Evolutionary conservation across 768 basidiomycete genomes (phyloP).

Genomic region (Myochromella boudieri): DNA sequence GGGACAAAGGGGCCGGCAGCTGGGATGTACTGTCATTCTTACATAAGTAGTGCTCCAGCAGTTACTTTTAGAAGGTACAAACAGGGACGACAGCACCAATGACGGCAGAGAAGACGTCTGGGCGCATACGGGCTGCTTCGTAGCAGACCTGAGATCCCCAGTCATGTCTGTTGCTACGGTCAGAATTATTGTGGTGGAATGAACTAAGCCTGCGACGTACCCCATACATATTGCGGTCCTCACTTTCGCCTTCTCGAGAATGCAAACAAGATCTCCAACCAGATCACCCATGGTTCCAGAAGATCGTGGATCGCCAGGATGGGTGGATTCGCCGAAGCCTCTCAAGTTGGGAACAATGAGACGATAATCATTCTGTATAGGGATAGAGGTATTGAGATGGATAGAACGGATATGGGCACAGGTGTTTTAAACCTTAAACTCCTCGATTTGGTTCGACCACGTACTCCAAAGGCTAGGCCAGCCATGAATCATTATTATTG

Average conservation of each 20-base stretch:
- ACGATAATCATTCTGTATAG: conserved; percentile 56
- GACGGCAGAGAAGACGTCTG: conserved; percentile 61
- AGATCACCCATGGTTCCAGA: conserved; percentile 63
- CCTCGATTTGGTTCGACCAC: conserved; percentile 71
- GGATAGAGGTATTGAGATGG: background rate
- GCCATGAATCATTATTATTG: conserved; percentile 72
- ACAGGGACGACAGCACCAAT: conserved; percentile 64
- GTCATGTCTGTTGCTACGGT: conserved; percentile 66
- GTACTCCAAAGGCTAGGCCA: conserved; percentile 80
- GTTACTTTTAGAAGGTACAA: background rate
- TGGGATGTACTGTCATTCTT: conserved; percentile 54
- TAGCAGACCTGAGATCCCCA: conserved; percentile 73
- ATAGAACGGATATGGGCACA: background rate
- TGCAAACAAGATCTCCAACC: conserved; percentile 61
- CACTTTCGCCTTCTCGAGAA: conserved; percentile 53
- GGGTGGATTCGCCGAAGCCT: conserved; percentile 68
- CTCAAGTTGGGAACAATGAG: conserved; percentile 64
- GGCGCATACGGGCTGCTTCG: conserved; percentile 66
- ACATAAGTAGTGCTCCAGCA: background rate
- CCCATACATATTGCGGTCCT: conserved; percentile 59
- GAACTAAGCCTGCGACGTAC: too few relatives aligned
- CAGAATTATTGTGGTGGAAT: too few relatives aligned
- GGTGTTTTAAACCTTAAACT: conserved; percentile 51
- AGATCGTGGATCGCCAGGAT: conserved; percentile 59
- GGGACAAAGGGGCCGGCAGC: conserved; percentile 47